phyloP scores from a whole-genome alignment of 192 early-diverging fungal species.

The Coemansia biformis region DNA sequence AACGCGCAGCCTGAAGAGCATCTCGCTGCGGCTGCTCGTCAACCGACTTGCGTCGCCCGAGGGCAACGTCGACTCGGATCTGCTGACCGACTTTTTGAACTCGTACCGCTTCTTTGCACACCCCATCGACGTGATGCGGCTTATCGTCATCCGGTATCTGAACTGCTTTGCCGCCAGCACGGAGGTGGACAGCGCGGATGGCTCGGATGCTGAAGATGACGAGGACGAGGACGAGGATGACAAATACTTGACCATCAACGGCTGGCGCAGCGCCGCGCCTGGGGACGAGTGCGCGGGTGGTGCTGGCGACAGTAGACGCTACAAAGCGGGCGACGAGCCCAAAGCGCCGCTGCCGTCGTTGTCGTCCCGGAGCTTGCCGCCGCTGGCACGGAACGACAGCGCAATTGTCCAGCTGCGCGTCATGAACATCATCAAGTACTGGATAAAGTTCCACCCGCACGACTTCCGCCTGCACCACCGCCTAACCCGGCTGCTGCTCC shows the following conservation, averaged over 20 bases:
- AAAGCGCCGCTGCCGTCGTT: slow-evolving; percentile 1
- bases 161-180: slow-evolving; percentile 41
- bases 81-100: slow-evolving; percentile 58
- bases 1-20: slow-evolving; percentile 45
- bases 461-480: slow-evolving; percentile 49
- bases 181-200: slow-evolving; percentile 11
- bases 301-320: too few species aligned
- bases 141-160: slow-evolving; percentile 59
- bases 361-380: slow-evolving; percentile 14
- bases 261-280: slow-evolving; percentile 18
- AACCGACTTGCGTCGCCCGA: slow-evolving; percentile 50
- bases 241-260: slow-evolving; percentile 36
- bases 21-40: slow-evolving; percentile 48
- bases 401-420: slow-evolving; percentile 68
- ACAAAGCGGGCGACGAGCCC: slow-evolving; percentile 1
- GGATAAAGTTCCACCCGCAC: slow-evolving; percentile 78
- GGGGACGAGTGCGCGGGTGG: too few species aligned
- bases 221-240: slow-evolving; percentile 8
- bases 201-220: slow-evolving; percentile 7
- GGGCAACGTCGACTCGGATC: slow-evolving; percentile 55
- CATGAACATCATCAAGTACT: slow-evolving; percentile 80
- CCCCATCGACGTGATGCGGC: slow-evolving; percentile 58
- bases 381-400: slow-evolving; percentile 37
- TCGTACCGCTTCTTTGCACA: slow-evolving; percentile 66
- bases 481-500: slow-evolving; percentile 41